Percentiles rank a stretch among this genome's conserved stretches.
Conservation (phyloP, 2,329 filamentous ascomycete species). For the Phaeomoniella chlamydospora region DNA sequence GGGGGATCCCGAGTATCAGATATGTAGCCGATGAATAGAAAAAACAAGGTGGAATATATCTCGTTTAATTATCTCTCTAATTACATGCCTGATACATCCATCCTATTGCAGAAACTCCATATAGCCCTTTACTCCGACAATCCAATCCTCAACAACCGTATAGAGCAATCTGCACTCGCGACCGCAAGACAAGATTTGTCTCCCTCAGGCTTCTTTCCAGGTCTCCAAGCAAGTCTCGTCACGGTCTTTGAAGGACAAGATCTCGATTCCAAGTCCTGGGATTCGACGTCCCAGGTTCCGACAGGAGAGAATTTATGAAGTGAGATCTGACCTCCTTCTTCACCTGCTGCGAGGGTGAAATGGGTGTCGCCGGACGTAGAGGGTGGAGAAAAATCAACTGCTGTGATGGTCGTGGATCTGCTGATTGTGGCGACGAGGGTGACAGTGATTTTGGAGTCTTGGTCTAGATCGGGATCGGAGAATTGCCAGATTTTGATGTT, state of each 20-base stretch:
- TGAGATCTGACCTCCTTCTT: constrained; percentile 30
- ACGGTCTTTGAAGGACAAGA: constrained; percentile 49
- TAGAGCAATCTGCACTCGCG: constrained; percentile 29
- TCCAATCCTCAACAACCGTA: constrained; percentile 10
- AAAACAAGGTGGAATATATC: no score
- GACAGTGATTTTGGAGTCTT: constrained; percentile 28
- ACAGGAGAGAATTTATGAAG: constrained; percentile 22
- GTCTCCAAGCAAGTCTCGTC: constrained; percentile 56
- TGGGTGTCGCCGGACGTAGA: constrained; percentile 48
- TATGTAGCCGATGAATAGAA: no score
- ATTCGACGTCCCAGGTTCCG: constrained; percentile 14
- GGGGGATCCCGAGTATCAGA: no score
- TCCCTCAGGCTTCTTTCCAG: constrained; percentile 15
- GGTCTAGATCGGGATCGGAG: constrained; percentile 16
- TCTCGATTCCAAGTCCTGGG: constrained; percentile 17
- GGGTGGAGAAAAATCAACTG: constrained; percentile 48
- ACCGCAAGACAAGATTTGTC: constrained; percentile 22
- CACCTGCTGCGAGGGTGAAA: constrained; percentile 28
- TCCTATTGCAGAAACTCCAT: no score
- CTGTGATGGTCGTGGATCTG: constrained; percentile 36
- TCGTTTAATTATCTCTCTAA: no score
- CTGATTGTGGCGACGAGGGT: constrained; percentile 6
- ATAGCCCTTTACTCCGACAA: no score
- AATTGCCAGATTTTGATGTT: constrained; percentile 57
- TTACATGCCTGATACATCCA: no score